A percentile compares a stretch with the other conserved stretches of the same genome.
Evolutionary conservation across 1,284 basidiomycete genomes (phyloP).

Genomic region (Melampsora abietis-canadensis): DNA sequence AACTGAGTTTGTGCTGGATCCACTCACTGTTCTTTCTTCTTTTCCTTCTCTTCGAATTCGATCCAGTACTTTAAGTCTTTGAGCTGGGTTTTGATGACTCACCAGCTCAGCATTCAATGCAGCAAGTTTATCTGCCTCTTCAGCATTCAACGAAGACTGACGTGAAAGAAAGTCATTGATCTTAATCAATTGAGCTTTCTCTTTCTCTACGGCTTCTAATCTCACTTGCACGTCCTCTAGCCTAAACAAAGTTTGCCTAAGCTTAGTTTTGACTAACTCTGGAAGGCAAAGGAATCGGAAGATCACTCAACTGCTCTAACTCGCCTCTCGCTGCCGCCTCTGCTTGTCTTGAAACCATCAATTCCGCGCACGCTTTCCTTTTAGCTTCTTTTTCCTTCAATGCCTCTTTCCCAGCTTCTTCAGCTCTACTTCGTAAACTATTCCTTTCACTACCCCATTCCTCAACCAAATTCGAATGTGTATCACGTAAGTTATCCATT

Average conservation of each 20-base stretch:
- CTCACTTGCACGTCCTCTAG: conserved; percentile 1
- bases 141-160: conserved; percentile 29
- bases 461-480: conserved; percentile 6
- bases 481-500: background rate
- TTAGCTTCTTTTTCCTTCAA: conserved; percentile 23
- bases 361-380: conserved; percentile 1
- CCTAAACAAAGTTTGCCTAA: background rate
- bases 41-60: conserved; percentile 30
- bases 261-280: too few relatives aligned
- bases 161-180: conserved; percentile 31
- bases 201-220: conserved; percentile 25
- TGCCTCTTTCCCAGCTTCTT: conserved; percentile 18
- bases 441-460: conserved; percentile 18
- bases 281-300: background rate
- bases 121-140: conserved; percentile 26
- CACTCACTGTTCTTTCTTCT: conserved; percentile 28
- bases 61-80: conserved; percentile 30
- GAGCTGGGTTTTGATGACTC: conserved; percentile 38
- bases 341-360: conserved; percentile 29
- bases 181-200: conserved; percentile 17
- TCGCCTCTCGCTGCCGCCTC: conserved; percentile 22
- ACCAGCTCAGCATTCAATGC: conserved; percentile 26
- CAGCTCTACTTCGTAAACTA: conserved; percentile 1
- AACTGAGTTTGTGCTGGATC: background rate
- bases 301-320: conserved; percentile 18